phyloP scores from a whole-genome alignment of 768 basidiomycete species.

The Boletus coccyginus region DNA sequence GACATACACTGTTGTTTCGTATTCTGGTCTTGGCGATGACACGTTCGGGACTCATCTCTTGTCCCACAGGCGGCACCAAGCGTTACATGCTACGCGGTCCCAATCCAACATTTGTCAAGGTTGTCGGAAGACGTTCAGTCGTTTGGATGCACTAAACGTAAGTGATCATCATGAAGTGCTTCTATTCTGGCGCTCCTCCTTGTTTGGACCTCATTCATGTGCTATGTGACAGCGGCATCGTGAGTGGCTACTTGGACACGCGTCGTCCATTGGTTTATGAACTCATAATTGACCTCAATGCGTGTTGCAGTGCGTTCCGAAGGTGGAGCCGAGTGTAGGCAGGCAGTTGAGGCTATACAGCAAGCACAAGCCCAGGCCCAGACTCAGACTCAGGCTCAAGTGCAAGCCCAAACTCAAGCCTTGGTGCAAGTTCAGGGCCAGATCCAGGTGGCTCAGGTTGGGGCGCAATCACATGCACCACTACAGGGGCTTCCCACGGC shows the following conservation, averaged over 20 bases:
- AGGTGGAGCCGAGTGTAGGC: constrained; percentile 76
- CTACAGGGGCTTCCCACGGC: constrained; percentile 20
- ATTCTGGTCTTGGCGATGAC: neutral
- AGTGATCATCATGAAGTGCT: constrained; percentile 41
- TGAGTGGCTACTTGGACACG: constrained; percentile 42
- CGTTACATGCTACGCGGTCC: constrained; percentile 80
- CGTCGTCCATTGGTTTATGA: constrained; percentile 21
- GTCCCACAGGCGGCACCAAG: constrained; percentile 74
- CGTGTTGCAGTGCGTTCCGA: constrained; percentile 69
- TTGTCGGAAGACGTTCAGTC: constrained; percentile 92
- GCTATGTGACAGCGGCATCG: constrained; percentile 61
- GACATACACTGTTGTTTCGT: neutral
- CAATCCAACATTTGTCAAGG: constrained; percentile 86
- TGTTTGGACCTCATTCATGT: constrained; percentile 25
- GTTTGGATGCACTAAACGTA: constrained; percentile 92
- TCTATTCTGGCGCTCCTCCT: constrained; percentile 19
- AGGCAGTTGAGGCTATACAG: constrained; percentile 37
- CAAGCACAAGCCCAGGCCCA: constrained; percentile 31
- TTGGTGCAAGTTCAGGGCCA: constrained; percentile 22
- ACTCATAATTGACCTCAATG: constrained; percentile 22
- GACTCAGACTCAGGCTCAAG: constrained; percentile 23
- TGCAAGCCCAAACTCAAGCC: constrained; percentile 16
- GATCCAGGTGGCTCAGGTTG: constrained; percentile 21
- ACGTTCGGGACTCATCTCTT: constrained; percentile 5
- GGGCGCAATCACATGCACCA: constrained; percentile 20